Percentiles rank a stretch among this genome's conserved stretches.
Evolutionary conservation across 1,284 basidiomycete genomes (phyloP).

Genomic region (Papiliotrema nemorosa): DNA sequence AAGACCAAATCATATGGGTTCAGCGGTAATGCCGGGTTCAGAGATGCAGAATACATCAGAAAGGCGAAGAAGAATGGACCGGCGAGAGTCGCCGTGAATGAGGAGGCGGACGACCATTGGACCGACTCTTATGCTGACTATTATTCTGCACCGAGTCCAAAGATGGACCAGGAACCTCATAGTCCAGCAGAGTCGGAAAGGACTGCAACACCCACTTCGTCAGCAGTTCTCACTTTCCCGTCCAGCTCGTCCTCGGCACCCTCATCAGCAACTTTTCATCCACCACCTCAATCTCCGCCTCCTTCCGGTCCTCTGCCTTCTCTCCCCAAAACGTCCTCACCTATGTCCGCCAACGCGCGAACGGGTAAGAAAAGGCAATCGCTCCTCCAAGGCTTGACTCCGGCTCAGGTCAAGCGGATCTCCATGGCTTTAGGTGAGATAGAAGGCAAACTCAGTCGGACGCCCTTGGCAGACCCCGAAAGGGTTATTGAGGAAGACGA

Average conservation of each 20-base stretch:
- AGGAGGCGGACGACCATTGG: too few species aligned
- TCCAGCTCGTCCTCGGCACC: constrained; percentile 7
- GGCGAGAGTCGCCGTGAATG: constrained; percentile 17
- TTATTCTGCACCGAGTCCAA: constrained; percentile 1
- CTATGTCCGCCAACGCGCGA: background rate
- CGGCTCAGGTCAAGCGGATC: constrained; percentile 41
- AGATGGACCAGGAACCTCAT: background rate
- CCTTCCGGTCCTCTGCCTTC: background rate
- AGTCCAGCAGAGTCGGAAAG: constrained; percentile 16
- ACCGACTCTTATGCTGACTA: constrained; percentile 6
- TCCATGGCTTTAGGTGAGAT: constrained; percentile 42
- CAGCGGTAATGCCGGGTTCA: constrained; percentile 29
- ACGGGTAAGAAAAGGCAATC: constrained; percentile 27
- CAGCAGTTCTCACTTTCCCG: background rate
- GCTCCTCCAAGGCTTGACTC: constrained; percentile 29
- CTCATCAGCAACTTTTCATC: constrained; percentile 1
- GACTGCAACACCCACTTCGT: constrained; percentile 17
- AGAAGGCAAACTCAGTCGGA: constrained; percentile 20
- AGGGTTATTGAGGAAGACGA: background rate
- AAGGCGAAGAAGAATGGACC: constrained; percentile 27
- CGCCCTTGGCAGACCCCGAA: background rate
- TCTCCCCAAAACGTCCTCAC: background rate
- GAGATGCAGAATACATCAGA: constrained; percentile 39
- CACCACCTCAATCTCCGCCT: constrained; percentile 4
- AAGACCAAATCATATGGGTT: constrained; percentile 40